These are phyloP conservation scores for Saccharomycopsis malanga DNA, from an alignment of 805 yeast species.

Conservation along the genomic window DNA sequence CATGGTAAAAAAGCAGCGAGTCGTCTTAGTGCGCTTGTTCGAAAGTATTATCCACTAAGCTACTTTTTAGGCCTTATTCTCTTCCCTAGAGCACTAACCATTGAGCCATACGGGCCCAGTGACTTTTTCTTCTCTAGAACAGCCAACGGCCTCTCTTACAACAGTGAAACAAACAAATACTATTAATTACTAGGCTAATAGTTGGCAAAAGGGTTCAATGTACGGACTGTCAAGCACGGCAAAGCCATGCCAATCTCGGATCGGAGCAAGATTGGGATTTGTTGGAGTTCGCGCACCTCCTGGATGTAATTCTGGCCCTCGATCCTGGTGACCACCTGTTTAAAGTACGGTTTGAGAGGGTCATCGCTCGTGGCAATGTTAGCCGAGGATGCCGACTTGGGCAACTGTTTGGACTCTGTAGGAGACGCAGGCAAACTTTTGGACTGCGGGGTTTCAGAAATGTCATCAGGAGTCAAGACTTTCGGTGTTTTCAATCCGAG, in stretches of 20 bases:
- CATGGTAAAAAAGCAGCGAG: too few species aligned
- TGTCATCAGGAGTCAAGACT: constrained; percentile 27
- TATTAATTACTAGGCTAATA: too few species aligned
- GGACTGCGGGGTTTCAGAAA: constrained; percentile 12
- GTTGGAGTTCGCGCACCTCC: constrained; percentile 68
- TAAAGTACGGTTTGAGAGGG: constrained; percentile 51
- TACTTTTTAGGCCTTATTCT: too few species aligned
- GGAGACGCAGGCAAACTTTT: constrained; percentile 24
- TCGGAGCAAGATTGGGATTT: constrained; percentile 77
- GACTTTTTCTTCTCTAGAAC: too few species aligned
- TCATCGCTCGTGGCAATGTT: constrained; percentile 24
- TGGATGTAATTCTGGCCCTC: constrained; percentile 61
- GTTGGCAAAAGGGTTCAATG: constrained; percentile 72
- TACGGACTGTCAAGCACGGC: constrained; percentile 89
- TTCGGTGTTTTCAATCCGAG: constrained; percentile 47
- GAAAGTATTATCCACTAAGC: too few species aligned
- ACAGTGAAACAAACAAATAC: too few species aligned
- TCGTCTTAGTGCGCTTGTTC: too few species aligned
- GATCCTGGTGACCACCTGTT: constrained; percentile 46
- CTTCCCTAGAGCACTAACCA: too few species aligned
- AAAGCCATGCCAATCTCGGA: constrained; percentile 94
- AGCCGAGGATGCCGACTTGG: constrained; percentile 9
- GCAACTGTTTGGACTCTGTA: too few species aligned
- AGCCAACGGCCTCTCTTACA: too few species aligned
- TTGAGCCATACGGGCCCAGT: too few species aligned